Base-by-base conservation (phyloP, 495 filamentous ascomycete species). In the Penicillium simplicissimum region DNA sequence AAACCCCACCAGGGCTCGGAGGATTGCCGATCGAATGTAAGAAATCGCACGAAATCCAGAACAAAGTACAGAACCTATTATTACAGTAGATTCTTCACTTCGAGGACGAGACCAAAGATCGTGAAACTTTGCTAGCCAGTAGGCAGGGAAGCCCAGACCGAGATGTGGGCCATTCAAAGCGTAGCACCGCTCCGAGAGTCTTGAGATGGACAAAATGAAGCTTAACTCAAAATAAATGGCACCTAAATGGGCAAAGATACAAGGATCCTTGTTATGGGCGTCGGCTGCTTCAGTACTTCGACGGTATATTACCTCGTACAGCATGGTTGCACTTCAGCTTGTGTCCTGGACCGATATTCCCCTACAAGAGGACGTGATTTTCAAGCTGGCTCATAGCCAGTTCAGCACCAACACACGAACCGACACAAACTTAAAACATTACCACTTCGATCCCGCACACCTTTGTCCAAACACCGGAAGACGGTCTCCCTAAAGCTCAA, bases 291-390 rank as follows among this genome's bases (percentile, higher is more conserved):
- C 54, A 77, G 78, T 37, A 75, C 70, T 8, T 70, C 67, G 4
- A 79, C 77, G 0, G 76, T 75, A 21, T 78, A 78, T 58, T 75
- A 81, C 43, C 72, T 81, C 21, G 58, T 74, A 5, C 57, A 63
- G 23, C 52, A 61, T 13, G 68, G 66, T 3, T 73, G 66, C 52
- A 57, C 48, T 55, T 61, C 60, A 31, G 53, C 71, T 21, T 52
- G 40, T 13, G 69, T 78, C 3, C 61, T 76, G 10, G 76, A 80
- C 65, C 62, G 75, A 61, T 63, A 73, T 65, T 55, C 76, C 62
- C 42, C n/a, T n/a, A n/a, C n/a, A n/a, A n/a, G n/a, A n/a, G n/a
- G n/a, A n/a, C n/a, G n/a, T n/a, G n/a, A n/a, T n/a, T n/a, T n/a
- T n/a, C n/a, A n/a, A n/a, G n/a, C n/a, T n/a, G n/a, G n/a, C n/a